Evolutionary conservation across 1,284 basidiomycete genomes (phyloP), one percentile per base, ranked within the genome.

Genomic region (Melampsora abietis-canadensis): DNA sequence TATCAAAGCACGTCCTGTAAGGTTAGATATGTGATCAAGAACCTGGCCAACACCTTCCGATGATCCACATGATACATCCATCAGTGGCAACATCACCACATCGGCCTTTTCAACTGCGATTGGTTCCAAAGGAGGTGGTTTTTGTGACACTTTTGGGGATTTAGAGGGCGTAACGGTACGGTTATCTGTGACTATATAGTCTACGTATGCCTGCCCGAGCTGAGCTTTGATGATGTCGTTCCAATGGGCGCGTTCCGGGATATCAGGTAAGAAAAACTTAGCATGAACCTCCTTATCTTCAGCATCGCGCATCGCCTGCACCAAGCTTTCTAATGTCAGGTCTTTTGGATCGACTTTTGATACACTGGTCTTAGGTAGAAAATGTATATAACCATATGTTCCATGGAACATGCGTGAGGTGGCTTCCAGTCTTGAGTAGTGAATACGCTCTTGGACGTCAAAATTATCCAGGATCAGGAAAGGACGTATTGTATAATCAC

Each of bases 381-480:
- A 40, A 34, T 57, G 66, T 24, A 68, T 54, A 30, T 61, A 47
- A 15, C 68, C 57, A 51, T 54, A 69, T 19, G 67, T 69, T 1
- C 37, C 67, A 47, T 61, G 54, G 31, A 69, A 69, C 40, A 69
- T 44, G 12, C 19, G 40, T 8, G 24, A 59, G n/a, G 10, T 15
- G 3, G 27, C 27, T 44, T 44, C 59, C 17, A 69, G 19, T 14
- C 44, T 30, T 27, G 57, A 59, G 4, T 34, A 31, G 24, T 69
- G 68, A 31, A 47, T 51, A 15, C 24, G 46, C 34, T 69, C 30
- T 31, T 61, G 68, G 17, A 69, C 34, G 48, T 62, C 60, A 15
- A 69, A 46, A 37, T 69, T 69, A 59, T 69, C 59, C 10, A 69
- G 59, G 24, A 51, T 60, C 12, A 69, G 59, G 24, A 44, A 48